Evolutionary conservation across 169 alveolate species (phyloP).

Genomic region (Theileria sp.): DNA sequence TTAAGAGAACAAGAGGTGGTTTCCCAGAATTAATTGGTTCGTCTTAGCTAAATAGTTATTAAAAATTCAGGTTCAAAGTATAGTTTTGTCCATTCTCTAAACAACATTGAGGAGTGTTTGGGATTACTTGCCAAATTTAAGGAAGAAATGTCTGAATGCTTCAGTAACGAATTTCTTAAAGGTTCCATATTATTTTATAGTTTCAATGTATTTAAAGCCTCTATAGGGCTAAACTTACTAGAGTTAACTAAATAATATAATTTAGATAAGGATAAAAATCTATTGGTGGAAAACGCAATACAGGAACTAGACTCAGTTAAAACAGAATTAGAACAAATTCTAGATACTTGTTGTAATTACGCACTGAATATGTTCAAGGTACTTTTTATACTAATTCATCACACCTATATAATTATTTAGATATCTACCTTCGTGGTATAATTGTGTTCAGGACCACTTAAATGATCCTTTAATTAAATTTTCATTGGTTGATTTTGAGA

Average conservation of each 20-base stretch:
- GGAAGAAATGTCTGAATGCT: constrained; percentile 43
- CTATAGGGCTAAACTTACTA: neutral
- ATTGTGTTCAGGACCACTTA: constrained; percentile 24
- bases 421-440: neutral
- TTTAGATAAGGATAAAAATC: neutral
- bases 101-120: constrained; percentile 61
- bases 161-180: constrained; percentile 31
- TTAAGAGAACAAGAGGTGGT: constrained; percentile 9
- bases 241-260: neutral
- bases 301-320: constrained; percentile 43
- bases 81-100: constrained; percentile 59
- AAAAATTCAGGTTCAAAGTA: constrained; percentile 14
- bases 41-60: neutral
- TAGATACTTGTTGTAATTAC: constrained; percentile 34
- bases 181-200: neutral
- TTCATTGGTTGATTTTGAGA: constrained; percentile 28
- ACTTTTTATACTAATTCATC: neutral
- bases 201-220: neutral
- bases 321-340: constrained; percentile 38
- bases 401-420: neutral
- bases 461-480: constrained; percentile 37
- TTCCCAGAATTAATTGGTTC: constrained; percentile 38
- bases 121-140: constrained; percentile 45
- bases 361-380: constrained; percentile 54
- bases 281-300: constrained; percentile 54